Conservation (phyloP, 2,329 filamentous ascomycete species). For the Cucurbitaria berberidis region DNA sequence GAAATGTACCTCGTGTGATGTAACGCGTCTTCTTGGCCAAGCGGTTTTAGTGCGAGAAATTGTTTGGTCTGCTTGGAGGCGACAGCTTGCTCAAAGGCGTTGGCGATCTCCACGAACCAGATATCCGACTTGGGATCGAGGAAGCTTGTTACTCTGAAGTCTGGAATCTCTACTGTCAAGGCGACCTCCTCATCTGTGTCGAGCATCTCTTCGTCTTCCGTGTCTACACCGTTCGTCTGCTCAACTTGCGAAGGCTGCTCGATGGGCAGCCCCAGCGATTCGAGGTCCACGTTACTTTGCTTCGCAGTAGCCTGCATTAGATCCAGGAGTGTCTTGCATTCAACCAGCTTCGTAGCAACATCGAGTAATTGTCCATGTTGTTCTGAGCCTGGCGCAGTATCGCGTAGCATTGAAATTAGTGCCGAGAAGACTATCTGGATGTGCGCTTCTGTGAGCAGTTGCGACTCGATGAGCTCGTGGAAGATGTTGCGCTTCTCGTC, state of each 20-base stretch:
- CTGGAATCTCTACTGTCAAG: constrained; percentile 22
- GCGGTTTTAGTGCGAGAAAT: constrained; percentile 62
- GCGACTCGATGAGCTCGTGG: constrained; percentile 65
- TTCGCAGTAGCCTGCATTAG: constrained; percentile 72
- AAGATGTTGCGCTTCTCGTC: constrained; percentile 53
- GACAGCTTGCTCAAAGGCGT: constrained; percentile 39
- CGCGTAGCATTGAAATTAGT: constrained; percentile 61
- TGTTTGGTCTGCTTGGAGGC: constrained; percentile 22
- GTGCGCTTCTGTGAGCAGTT: constrained; percentile 68
- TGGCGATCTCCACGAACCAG: constrained; percentile 39
- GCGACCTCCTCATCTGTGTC: constrained; percentile 56
- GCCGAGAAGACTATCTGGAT: constrained; percentile 69
- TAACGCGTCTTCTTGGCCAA: constrained; percentile 62
- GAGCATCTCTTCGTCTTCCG: constrained; percentile 58
- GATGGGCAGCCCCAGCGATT: constrained; percentile 59
- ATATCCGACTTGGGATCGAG: constrained; percentile 21
- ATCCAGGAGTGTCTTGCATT: constrained; percentile 50
- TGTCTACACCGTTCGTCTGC: constrained; percentile 30
- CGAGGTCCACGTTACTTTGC: constrained; percentile 72
- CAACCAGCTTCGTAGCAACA: constrained; percentile 37
- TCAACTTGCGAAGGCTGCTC: constrained; percentile 21
- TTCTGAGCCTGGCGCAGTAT: constrained; percentile 30
- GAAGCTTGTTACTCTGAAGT: constrained; percentile 39
- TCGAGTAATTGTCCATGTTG: constrained; percentile 42
- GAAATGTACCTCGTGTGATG: constrained; percentile 72